Percentiles rank a stretch among this genome's conserved stretches.
Conservation (phyloP, 2,329 filamentous ascomycete genomes). For the Talaromyces sp. region DNA sequence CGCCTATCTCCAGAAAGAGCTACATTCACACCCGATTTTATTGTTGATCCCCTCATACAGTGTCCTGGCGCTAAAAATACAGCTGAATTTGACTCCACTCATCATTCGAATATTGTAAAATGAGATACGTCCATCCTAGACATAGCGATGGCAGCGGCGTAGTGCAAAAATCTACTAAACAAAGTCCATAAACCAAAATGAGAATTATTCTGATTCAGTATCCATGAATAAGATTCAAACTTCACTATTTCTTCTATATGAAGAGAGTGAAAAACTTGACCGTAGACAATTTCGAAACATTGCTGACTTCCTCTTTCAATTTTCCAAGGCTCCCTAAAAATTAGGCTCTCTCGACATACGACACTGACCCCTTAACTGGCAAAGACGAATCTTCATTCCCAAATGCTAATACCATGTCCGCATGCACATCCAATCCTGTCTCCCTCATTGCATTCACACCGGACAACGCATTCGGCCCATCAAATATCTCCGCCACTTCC, state of each 20-base stretch:
- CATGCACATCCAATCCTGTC: neutral
- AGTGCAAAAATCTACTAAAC: too few species aligned
- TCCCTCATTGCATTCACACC: conserved; percentile 3
- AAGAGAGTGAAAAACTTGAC: neutral
- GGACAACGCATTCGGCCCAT: conserved; percentile 18
- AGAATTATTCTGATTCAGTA: neutral
- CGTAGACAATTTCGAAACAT: neutral
- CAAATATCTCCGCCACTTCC: conserved; percentile 41
- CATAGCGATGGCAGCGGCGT: too few species aligned
- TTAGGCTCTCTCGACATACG: neutral
- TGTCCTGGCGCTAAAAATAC: too few species aligned
- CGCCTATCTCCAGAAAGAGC: too few species aligned
- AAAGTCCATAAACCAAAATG: too few species aligned
- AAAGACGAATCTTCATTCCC: neutral
- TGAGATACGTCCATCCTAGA: too few species aligned
- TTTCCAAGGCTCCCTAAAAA: neutral
- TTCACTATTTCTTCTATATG: neutral
- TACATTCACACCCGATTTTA: too few species aligned
- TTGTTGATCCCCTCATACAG: too few species aligned
- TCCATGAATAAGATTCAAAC: neutral
- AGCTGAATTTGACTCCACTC: too few species aligned
- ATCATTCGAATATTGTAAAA: too few species aligned
- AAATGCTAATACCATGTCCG: neutral
- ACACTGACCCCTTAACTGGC: neutral
- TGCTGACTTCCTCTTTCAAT: neutral